Evolutionary conservation across 257 asterid genomes (phyloP).

Genomic region (Nicotiana tomentosiformis): DNA sequence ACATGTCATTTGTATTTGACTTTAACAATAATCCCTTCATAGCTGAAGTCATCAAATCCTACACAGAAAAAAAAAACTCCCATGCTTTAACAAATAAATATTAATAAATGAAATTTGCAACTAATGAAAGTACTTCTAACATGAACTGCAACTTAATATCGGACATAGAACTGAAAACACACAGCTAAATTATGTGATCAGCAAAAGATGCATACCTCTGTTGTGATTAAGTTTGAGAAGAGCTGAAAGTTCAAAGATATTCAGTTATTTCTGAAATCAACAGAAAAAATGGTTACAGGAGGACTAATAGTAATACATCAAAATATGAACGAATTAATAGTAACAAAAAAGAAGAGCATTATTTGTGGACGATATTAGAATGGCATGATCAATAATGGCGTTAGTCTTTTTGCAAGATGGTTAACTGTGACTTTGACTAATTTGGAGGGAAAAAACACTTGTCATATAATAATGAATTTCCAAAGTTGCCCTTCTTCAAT

Average conservation of each 20-base stretch:
- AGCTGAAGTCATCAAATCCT: conserved; percentile 22
- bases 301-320: background rate
- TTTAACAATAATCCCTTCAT: conserved; percentile 44
- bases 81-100: background rate
- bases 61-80: background rate
- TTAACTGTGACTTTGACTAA: conserved; percentile 20
- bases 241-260: background rate
- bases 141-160: background rate
- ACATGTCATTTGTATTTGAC: conserved; percentile 27
- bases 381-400: conserved; percentile 29
- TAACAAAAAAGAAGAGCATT: background rate
- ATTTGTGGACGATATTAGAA: conserved; percentile 27
- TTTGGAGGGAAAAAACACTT: background rate
- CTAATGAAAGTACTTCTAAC: background rate
- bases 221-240: background rate
- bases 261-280: conserved; percentile 10
- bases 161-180: background rate
- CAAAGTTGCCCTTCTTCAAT: background rate
- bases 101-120: too few species aligned
- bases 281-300: conserved; percentile 25
- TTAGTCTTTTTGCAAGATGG: conserved; percentile 14
- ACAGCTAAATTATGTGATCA: background rate
- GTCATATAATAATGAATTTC: background rate
- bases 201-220: background rate
- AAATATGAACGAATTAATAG: background rate